phyloP scores from a whole-genome alignment of 1,139 yeast species.

The Arxiozyma slooffiae region DNA sequence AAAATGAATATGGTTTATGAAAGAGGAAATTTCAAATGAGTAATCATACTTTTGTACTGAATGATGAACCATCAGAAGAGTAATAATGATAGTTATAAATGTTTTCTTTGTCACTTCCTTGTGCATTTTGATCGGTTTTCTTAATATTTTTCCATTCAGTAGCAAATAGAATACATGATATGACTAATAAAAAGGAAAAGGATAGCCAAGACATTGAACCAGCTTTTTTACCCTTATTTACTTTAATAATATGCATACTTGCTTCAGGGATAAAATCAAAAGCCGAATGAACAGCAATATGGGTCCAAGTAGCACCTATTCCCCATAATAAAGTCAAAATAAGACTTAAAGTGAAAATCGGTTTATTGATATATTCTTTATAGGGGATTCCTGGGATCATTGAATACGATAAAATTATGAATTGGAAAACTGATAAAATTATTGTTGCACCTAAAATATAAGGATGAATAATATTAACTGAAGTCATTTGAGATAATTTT shows the following conservation, averaged over 20 bases:
- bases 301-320: slow-evolving; percentile 58
- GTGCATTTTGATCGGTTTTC: slow-evolving; percentile 20
- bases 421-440: slow-evolving; percentile 36
- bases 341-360: slow-evolving; percentile 34
- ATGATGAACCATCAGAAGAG: slow-evolving; percentile 15
- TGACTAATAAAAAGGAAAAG: slow-evolving; percentile 39
- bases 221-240: slow-evolving; percentile 45
- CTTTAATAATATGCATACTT: slow-evolving; percentile 42
- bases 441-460: slow-evolving; percentile 43
- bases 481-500: slow-evolving; percentile 23
- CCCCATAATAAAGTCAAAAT: slow-evolving; percentile 49
- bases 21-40: background rate
- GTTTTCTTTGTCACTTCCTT: slow-evolving; percentile 5
- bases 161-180: slow-evolving; percentile 29
- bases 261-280: slow-evolving; percentile 39
- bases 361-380: slow-evolving; percentile 31
- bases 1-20: background rate
- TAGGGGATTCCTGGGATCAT: slow-evolving; percentile 43
- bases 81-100: slow-evolving; percentile 7
- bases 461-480: slow-evolving; percentile 42
- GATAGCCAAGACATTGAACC: slow-evolving; percentile 54
- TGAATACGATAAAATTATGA: slow-evolving; percentile 37
- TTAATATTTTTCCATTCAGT: slow-evolving; percentile 28
- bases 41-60: slow-evolving; percentile 8
- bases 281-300: slow-evolving; percentile 47